A percentile compares a stretch with the other conserved stretches of the same genome.
phyloP scores from a whole-genome alignment of 225 moss, liverwort and hornwort species.

The Physcomitrellopsis africana region DNA sequence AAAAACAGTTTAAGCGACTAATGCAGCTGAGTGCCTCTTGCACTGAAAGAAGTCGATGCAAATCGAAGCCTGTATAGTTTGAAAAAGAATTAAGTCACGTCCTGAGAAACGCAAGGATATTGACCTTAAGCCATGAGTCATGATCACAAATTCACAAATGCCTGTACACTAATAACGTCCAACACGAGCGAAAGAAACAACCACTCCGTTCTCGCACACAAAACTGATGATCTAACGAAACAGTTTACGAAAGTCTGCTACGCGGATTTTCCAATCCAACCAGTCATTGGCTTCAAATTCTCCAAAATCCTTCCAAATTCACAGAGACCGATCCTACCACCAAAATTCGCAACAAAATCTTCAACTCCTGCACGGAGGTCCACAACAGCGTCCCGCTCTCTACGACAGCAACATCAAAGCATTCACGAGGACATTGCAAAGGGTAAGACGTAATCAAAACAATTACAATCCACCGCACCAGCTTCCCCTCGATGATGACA shows the following conservation, averaged over 20 bases:
- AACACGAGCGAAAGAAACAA: not conserved
- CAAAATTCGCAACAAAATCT: not conserved
- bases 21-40: not conserved
- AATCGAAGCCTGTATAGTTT: not conserved
- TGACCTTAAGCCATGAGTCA: slow-evolving; percentile 15
- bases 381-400: not conserved
- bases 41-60: slow-evolving; percentile 4
- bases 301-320: not conserved
- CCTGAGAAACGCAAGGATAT: slow-evolving; percentile 21
- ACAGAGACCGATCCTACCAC: not conserved
- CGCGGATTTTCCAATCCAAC: no score
- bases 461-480: not conserved
- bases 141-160: not conserved
- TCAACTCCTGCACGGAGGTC: not conserved
- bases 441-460: slow-evolving; percentile 4
- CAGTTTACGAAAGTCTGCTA: not conserved
- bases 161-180: not conserved
- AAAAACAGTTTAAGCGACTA: no score
- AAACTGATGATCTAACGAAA: not conserved
- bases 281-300: not conserved
- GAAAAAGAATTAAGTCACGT: not conserved
- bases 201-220: not conserved
- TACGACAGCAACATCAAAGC: not conserved
- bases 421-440: slow-evolving; percentile 5
- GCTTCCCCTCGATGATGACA: not conserved